Base-by-base conservation (phyloP, 148 eudicot species). In the Camellia lanceoleosa region DNA sequence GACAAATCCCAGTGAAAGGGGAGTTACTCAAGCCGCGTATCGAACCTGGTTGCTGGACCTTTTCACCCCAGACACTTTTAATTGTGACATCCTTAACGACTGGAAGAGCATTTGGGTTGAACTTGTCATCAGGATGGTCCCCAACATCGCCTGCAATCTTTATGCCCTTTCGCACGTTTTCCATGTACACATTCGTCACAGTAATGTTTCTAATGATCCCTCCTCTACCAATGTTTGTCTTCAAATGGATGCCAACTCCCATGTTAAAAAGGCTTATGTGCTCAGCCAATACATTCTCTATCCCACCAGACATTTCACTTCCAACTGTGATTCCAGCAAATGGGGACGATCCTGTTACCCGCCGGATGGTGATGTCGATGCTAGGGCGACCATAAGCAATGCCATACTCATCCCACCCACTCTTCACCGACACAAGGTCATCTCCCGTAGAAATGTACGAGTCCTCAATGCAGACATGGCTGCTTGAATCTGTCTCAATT, bases 351-450 rank as follows among this genome's bases (percentile, higher is more conserved):
- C 99, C 99, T 3, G 89, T 88, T 80, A 97, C 5, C 56, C 99
- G 86, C 3, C 95, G 84, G 77, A 94, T 87, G 69, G 94, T 97
- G 78, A 94, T 90, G 87, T 81, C 83, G 16, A 81, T 85, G 89
- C 98, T 92, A 51, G 97, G 94, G 72, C 89, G 90, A 14, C 87
- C 84, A 55, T 86, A 94, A 59, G 95, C 83, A 70, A 94, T 89
- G 38, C 99, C 98, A 5, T 97, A 94, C 82, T 94, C 92, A 60
- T 97, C 99, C 99, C 99, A 97, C 23, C 99, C 99, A 49, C 98
- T 94, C 83, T 97, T 97, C 55, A 97, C 83, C 15, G 97, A 89
- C 20, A 97, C 82, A 7, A 97, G 94, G 82, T 96, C 99, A 68
- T 97, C 98, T 1, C 99, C 99, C 0, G 91, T 92, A 1, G 99